These are phyloP conservation scores for Hirsutella rhossiliensis DNA, from an alignment of 2,329 filamentous ascomycete genomes.

Conservation along the genomic window DNA sequence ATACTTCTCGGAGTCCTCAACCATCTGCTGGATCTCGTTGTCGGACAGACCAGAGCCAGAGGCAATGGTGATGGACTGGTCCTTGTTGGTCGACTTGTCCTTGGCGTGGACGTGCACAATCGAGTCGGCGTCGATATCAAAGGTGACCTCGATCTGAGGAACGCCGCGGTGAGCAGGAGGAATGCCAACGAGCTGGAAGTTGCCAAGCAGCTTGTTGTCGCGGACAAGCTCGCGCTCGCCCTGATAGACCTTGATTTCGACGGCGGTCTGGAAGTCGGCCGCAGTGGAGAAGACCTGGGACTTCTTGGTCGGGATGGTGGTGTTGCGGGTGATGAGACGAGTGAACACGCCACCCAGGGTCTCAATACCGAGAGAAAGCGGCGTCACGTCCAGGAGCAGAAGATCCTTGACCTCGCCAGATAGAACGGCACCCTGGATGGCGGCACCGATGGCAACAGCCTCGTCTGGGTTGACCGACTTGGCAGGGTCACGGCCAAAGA, in stretches of 20 bases:
- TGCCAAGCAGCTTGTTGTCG: conserved; percentile 97
- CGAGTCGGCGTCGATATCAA: conserved; percentile 96
- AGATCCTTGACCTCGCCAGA: conserved; percentile 95
- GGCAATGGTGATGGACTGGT: conserved; percentile 98
- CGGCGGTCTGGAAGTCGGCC: conserved; percentile 94
- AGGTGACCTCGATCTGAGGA: conserved; percentile 93
- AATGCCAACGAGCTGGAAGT: conserved; percentile 98
- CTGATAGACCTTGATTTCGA: conserved; percentile 99
- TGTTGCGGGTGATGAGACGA: conserved; percentile 97
- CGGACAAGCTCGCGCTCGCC: conserved; percentile 98
- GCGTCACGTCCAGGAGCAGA: conserved; percentile 88
- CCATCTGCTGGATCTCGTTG: conserved; percentile 91
- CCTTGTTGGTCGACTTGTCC: conserved; percentile 99
- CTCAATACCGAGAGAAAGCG: conserved; percentile 95
- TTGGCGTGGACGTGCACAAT: conserved; percentile 97
- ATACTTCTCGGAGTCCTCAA: conserved; percentile 95
- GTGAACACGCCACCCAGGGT: conserved; percentile 97
- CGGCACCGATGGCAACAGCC: conserved; percentile 94
- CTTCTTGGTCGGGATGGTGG: conserved; percentile 98
- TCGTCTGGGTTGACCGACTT: conserved; percentile 99
- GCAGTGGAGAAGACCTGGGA: conserved; percentile 96
- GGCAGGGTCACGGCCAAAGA: conserved; percentile 91
- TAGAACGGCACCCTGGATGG: conserved; percentile 92
- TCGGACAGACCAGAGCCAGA: conserved; percentile 96
- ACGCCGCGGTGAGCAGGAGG: conserved; percentile 93